A percentile compares a stretch with the other conserved stretches of the same genome.
Evolutionary conservation across 306 rosid genomes (phyloP).

Genomic region (Castanea crenata): DNA sequence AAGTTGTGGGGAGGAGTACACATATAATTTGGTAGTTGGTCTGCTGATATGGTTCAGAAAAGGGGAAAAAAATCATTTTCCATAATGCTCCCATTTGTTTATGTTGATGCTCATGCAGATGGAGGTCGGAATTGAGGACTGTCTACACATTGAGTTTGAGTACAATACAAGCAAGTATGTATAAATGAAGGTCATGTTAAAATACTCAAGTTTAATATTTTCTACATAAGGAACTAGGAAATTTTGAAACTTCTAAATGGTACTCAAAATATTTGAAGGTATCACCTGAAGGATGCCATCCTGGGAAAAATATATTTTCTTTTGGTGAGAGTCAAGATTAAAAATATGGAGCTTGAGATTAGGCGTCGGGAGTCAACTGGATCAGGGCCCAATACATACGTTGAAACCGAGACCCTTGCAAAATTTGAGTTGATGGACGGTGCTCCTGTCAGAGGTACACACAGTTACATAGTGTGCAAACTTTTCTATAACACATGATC

Average conservation of each 20-base stretch:
- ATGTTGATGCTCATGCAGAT: slow-evolving; percentile 47
- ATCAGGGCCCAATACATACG: slow-evolving; percentile 91
- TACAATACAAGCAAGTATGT: slow-evolving; percentile 98
- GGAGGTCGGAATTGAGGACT: slow-evolving; percentile 99
- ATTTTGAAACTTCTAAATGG: neutral
- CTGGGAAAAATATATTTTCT: slow-evolving; percentile 95
- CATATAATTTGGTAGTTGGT: too few species aligned
- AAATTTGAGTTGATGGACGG: slow-evolving; percentile 99
- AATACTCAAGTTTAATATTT: too few species aligned
- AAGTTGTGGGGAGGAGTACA: too few species aligned
- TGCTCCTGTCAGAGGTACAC: slow-evolving; percentile 97
- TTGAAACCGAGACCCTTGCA: slow-evolving; percentile 97
- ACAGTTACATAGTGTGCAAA: slow-evolving; percentile 7
- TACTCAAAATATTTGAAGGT: slow-evolving; percentile 51
- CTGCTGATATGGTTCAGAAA: too few species aligned
- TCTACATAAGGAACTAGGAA: too few species aligned
- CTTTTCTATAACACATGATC: neutral
- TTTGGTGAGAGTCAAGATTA: slow-evolving; percentile 96
- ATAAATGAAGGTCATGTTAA: too few species aligned
- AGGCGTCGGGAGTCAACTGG: slow-evolving; percentile 98
- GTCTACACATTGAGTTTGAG: slow-evolving; percentile 96
- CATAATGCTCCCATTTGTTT: too few species aligned
- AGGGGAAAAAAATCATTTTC: too few species aligned
- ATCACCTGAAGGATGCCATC: slow-evolving; percentile 91
- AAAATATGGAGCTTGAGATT: slow-evolving; percentile 98